Evolutionary conservation across 345 rosid species (phyloP).

Genomic region (Durio zibethinus): DNA sequence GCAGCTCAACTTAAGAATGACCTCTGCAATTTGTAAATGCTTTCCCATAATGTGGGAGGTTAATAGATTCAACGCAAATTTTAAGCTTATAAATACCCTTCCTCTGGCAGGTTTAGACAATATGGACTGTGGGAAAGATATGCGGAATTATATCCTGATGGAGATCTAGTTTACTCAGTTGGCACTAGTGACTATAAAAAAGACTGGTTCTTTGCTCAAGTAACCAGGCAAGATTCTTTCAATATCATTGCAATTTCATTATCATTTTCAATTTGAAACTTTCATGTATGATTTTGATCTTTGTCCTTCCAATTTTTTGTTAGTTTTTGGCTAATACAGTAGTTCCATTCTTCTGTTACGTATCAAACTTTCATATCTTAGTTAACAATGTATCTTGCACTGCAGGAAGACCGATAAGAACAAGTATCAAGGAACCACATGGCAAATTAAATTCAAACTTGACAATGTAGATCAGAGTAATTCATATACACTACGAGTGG

Average conservation of each 20-base stretch:
- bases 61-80: neutral
- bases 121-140: slow-evolving; percentile 94
- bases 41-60: neutral
- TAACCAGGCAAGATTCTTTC: slow-evolving; percentile 43
- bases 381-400: neutral
- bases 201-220: slow-evolving; percentile 86
- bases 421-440: slow-evolving; percentile 53
- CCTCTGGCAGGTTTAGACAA: slow-evolving; percentile 57
- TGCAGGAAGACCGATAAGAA: slow-evolving; percentile 43
- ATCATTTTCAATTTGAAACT: neutral
- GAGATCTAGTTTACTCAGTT: slow-evolving; percentile 63
- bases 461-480: slow-evolving; percentile 31
- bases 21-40: neutral
- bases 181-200: slow-evolving; percentile 57
- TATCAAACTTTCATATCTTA: no score
- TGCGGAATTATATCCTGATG: slow-evolving; percentile 58
- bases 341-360: neutral
- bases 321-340: neutral
- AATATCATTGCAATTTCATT: neutral
- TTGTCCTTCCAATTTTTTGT: neutral
- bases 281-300: neutral
- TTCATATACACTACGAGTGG: slow-evolving; percentile 54
- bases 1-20: neutral
- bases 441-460: slow-evolving; percentile 68
- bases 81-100: neutral